A percentile compares a stretch with the other conserved stretches of the same genome.
Evolutionary conservation across 768 basidiomycete genomes (phyloP).

Genomic region (Termitomyces sp.): DNA sequence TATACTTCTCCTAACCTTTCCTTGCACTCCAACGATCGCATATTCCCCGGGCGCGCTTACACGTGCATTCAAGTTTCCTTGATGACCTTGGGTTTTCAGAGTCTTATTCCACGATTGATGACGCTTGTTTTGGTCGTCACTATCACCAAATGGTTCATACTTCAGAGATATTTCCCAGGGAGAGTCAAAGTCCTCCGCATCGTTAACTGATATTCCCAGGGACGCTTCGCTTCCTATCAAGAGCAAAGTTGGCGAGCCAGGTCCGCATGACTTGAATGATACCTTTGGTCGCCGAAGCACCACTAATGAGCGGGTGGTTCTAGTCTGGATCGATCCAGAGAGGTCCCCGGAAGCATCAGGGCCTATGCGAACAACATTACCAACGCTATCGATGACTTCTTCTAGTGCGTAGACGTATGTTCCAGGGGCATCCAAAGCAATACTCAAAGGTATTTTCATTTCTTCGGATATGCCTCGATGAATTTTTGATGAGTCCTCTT

Average conservation of each 20-base stretch:
- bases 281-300: constrained; percentile 68
- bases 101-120: constrained; percentile 60
- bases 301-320: constrained; percentile 53
- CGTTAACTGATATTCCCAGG: constrained; percentile 46
- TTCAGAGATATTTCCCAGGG: constrained; percentile 62
- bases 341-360: constrained; percentile 21
- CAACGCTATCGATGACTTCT: constrained; percentile 76
- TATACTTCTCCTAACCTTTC: constrained; percentile 40
- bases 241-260: constrained; percentile 63
- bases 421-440: constrained; percentile 59
- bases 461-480: constrained; percentile 36
- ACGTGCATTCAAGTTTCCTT: constrained; percentile 38
- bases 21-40: constrained; percentile 60
- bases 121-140: constrained; percentile 30
- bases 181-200: constrained; percentile 55
- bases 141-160: constrained; percentile 48
- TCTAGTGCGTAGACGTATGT: constrained; percentile 72
- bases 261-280: constrained; percentile 69
- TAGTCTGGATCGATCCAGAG: constrained; percentile 28
- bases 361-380: constrained; percentile 59
- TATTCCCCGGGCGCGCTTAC: constrained; percentile 74
- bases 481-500: constrained; percentile 9
- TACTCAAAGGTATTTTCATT: constrained; percentile 61
- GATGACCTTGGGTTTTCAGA: constrained; percentile 41
- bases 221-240: constrained; percentile 63